Percentiles rank a stretch among this genome's conserved stretches.
phyloP scores from a whole-genome alignment of 2,329 filamentous ascomycete genomes.

The Penicillium sp. region DNA sequence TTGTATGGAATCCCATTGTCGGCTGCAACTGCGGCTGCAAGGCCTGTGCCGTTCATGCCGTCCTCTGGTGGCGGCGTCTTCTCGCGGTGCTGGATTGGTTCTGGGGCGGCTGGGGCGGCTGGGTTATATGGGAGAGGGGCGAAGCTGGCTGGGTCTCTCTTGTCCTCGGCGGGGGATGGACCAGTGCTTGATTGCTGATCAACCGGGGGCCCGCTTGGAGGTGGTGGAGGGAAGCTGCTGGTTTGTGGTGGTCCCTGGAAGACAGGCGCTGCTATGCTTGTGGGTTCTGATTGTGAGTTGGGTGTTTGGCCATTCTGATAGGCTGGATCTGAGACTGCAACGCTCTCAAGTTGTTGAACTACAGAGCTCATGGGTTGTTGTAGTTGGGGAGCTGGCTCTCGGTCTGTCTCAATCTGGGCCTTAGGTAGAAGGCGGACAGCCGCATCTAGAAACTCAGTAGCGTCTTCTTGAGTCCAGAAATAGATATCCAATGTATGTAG shows the following conservation, averaged over 20 bases:
- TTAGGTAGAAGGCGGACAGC: conserved; percentile 36
- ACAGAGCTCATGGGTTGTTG: conserved; percentile 55
- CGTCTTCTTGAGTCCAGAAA: conserved; percentile 62
- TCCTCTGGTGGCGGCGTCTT: conserved; percentile 65
- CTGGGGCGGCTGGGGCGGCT: conserved; percentile 63
- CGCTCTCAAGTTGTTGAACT: conserved; percentile 62
- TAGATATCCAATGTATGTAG: conserved; percentile 64
- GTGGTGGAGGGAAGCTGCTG: conserved; percentile 28
- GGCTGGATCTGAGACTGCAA: conserved; percentile 56
- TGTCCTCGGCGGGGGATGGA: conserved; percentile 20
- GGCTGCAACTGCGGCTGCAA: conserved; percentile 42
- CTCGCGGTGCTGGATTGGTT: conserved; percentile 64
- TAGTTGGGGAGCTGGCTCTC: conserved; percentile 39
- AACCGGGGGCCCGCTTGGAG: conserved; percentile 22
- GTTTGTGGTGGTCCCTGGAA: conserved; percentile 21
- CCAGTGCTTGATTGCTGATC: conserved; percentile 16
- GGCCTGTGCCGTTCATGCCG: conserved; percentile 49
- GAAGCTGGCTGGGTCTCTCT: conserved; percentile 38
- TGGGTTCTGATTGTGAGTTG: conserved; percentile 37
- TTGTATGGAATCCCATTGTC: conserved; percentile 39
- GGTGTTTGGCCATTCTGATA: conserved; percentile 47
- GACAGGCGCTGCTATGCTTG: conserved; percentile 16
- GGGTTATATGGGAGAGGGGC: conserved; percentile 64
- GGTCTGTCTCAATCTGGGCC: conserved; percentile 51
- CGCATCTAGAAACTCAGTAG: conserved; percentile 53